Conservation (phyloP, 352 stramenopile genomes). For the Paralagenidium karlingii region DNA sequence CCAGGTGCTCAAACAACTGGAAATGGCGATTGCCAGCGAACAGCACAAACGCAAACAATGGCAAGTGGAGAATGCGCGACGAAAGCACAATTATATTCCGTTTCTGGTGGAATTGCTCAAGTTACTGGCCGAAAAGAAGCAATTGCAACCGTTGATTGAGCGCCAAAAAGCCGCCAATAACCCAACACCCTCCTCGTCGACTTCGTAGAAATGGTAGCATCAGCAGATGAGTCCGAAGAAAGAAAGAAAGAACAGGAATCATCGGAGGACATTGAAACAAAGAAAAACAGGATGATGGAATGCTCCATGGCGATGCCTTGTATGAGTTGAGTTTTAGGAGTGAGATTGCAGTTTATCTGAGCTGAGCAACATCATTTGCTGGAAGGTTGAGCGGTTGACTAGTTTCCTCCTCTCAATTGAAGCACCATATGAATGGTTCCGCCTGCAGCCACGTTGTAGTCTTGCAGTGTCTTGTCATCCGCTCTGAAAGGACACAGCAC, state of each 20-base stretch:
- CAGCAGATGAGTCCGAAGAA: neutral
- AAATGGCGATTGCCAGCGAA: constrained; percentile 33
- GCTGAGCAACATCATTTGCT: too few relatives aligned
- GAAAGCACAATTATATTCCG: constrained; percentile 96
- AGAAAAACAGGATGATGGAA: too few relatives aligned
- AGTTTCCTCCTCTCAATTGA: constrained; percentile 90
- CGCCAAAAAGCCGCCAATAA: constrained; percentile 48
- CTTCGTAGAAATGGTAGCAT: neutral
- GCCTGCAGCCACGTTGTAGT: constrained; percentile 94
- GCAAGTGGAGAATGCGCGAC: constrained; percentile 84
- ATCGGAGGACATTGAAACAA: too few relatives aligned
- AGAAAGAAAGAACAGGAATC: neutral
- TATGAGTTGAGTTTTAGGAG: too few relatives aligned
- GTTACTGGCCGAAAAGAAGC: constrained; percentile 81
- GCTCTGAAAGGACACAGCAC: constrained; percentile 24
- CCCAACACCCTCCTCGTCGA: too few relatives aligned
- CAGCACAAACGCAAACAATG: constrained; percentile 67
- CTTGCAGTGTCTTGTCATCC: constrained; percentile 94
- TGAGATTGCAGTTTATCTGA: too few relatives aligned
- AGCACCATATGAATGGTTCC: constrained; percentile 99
- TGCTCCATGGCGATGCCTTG: too few relatives aligned
- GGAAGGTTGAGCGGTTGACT: too few relatives aligned
- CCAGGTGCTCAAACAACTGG: constrained; percentile 24
- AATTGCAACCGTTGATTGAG: constrained; percentile 71
- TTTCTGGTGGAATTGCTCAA: constrained; percentile 92